Conservation (phyloP, 2,329 filamentous ascomycete species). For the Fusarium goolgardi region DNA sequence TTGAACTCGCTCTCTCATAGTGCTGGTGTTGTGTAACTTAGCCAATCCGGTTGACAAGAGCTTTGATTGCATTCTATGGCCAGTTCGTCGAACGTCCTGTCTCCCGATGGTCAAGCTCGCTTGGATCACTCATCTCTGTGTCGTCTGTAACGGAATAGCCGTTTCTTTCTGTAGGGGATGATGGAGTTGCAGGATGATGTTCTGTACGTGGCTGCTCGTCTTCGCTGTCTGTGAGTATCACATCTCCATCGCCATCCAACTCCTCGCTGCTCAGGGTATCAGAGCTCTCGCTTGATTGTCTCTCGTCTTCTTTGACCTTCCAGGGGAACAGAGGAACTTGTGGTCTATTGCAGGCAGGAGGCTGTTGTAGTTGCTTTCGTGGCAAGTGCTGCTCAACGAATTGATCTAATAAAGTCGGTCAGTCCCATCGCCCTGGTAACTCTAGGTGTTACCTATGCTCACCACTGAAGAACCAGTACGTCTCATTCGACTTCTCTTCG, state of each 20-base stretch:
- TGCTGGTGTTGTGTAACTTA: conserved; percentile 9
- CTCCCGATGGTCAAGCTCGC: background rate
- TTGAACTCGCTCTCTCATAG: background rate
- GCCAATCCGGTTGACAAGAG: conserved; percentile 2
- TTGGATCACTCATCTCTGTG: background rate
- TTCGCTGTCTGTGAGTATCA: background rate
- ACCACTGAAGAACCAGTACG: conserved; percentile 28
- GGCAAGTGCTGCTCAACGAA: conserved; percentile 4
- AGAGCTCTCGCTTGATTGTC: background rate
- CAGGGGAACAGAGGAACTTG: conserved; percentile 20
- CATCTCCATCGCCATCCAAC: background rate
- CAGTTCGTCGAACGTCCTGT: background rate
- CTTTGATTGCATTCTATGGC: conserved; percentile 3
- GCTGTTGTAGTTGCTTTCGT: background rate
- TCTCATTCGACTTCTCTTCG: conserved; percentile 17
- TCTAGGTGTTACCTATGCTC: background rate
- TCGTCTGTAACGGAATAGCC: background rate
- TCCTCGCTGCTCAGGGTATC: background rate
- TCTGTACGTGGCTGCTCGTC: background rate
- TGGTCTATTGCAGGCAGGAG: background rate
- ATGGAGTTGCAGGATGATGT: background rate
- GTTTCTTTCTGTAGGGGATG: background rate
- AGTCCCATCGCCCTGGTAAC: background rate
- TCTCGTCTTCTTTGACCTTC: background rate
- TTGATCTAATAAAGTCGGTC: conserved; percentile 16